These are phyloP conservation scores for Baffinella frigidus DNA, from an alignment of 208 protist genomes.

Conservation along the genomic window DNA sequence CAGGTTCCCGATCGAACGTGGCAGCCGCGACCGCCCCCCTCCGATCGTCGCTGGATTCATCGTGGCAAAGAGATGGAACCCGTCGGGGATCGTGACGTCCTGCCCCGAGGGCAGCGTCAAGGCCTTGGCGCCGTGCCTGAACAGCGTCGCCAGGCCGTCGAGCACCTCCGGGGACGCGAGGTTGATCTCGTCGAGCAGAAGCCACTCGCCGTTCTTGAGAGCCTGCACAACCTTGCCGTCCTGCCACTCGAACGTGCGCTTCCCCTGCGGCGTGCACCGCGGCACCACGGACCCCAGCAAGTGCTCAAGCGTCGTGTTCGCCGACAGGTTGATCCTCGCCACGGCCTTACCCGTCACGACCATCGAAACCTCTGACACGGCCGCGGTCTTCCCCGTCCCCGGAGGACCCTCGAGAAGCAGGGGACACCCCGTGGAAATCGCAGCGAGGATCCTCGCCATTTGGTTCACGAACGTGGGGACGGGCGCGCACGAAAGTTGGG, in stretches of 20 bases:
- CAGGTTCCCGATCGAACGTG: not conserved
- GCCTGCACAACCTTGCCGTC: conserved; percentile 12
- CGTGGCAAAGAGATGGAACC: not conserved
- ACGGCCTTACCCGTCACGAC: not conserved
- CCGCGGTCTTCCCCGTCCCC: conserved; percentile 14
- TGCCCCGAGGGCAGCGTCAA: not conserved
- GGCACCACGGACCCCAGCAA: not conserved
- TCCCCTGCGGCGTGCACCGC: not conserved
- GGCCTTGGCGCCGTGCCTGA: not conserved
- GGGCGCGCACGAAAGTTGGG: not conserved
- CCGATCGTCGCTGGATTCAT: conserved; percentile 33
- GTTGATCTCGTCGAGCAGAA: conserved; percentile 41
- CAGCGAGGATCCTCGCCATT: not conserved
- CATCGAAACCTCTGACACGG: not conserved
- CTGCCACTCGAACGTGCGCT: conserved; percentile 17
- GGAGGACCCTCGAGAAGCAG: conserved; percentile 21
- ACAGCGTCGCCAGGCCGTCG: not conserved
- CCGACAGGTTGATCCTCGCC: not conserved
- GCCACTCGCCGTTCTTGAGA: not conserved
- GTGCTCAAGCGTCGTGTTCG: conserved; percentile 18
- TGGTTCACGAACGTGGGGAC: not conserved
- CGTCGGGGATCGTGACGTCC: not conserved
- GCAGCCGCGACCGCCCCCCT: not conserved
- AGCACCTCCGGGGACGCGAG: conserved; percentile 13
- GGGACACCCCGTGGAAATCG: not conserved